These are phyloP conservation scores for Cyclostephanos invisitatus DNA, from an alignment of 108 stramenopile genomes.

Conservation along the genomic window DNA sequence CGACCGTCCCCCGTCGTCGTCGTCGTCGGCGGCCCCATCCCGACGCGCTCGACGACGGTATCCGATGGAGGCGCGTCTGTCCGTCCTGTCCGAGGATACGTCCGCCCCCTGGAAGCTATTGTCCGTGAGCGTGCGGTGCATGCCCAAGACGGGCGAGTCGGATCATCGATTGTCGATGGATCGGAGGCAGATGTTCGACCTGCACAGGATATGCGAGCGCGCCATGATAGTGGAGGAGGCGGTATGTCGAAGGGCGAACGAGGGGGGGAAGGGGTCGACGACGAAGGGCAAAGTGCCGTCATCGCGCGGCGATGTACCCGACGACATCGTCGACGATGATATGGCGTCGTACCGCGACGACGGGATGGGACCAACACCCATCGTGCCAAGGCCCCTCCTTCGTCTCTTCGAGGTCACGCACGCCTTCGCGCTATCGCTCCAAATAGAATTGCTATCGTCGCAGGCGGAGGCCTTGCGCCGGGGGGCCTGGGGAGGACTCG, in stretches of 20 bases:
- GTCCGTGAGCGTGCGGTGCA: conserved; percentile 64
- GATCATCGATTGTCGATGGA: conserved; percentile 82
- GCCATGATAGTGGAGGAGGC: conserved; percentile 76
- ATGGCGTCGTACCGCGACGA: too few species aligned
- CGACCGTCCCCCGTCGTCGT: too few species aligned
- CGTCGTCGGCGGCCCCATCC: too few species aligned
- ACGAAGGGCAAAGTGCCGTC: conserved; percentile 13
- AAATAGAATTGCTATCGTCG: conserved; percentile 80
- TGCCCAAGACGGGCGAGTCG: conserved; percentile 86
- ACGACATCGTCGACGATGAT: not conserved
- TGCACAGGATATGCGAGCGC: conserved; percentile 81
- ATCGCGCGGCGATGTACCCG: not conserved
- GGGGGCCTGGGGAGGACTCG: conserved; percentile 69
- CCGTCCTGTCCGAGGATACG: conserved; percentile 59
- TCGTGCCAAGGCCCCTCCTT: conserved; percentile 65
- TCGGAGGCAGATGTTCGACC: conserved; percentile 80
- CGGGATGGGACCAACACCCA: not conserved
- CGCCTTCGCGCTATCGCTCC: conserved; percentile 74
- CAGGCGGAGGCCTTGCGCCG: conserved; percentile 81
- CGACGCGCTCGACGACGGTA: conserved; percentile 42
- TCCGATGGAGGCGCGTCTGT: conserved; percentile 81
- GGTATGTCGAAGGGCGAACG: conserved; percentile 33
- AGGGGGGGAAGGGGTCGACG: conserved; percentile 21
- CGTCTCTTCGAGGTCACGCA: conserved; percentile 84
- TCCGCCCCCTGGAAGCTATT: conserved; percentile 77